Conservation (phyloP, 2,329 filamentous ascomycete species). For the Neurospora sp. region DNA sequence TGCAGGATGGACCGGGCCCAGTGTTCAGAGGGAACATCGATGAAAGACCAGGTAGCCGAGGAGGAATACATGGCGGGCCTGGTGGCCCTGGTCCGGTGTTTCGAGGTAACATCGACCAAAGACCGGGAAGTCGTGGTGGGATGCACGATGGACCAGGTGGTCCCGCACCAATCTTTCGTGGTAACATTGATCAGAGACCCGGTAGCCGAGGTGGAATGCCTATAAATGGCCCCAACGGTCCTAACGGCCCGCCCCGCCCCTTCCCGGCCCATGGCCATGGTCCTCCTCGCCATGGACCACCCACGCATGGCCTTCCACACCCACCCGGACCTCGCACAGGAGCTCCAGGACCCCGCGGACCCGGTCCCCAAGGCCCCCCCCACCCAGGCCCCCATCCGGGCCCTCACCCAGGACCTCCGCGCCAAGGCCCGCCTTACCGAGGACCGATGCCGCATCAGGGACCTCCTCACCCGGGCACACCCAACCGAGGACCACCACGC, state of each 20-base stretch:
- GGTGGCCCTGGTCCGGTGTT: background rate
- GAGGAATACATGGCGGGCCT: conserved; percentile 1
- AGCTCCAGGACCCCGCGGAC: background rate
- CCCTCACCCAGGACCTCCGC: conserved; percentile 1
- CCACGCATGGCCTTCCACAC: conserved; percentile 16
- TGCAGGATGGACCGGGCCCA: conserved; percentile 1
- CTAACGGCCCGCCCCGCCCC: background rate
- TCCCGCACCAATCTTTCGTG: background rate
- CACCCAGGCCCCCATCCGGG: conserved; percentile 8
- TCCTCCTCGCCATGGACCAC: conserved; percentile 16
- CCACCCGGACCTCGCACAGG: background rate
- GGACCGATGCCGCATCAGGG: conserved; percentile 1
- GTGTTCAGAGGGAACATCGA: conserved; percentile 13
- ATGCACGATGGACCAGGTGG: background rate
- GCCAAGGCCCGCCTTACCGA: conserved; percentile 1
- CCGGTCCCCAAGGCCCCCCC: background rate
- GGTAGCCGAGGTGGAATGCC: conserved; percentile 9
- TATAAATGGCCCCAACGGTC: background rate
- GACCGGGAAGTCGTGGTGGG: conserved; percentile 1
- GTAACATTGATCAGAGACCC: conserved; percentile 7
- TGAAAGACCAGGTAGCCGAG: background rate
- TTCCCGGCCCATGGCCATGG: conserved; percentile 10
- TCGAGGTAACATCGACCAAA: background rate
- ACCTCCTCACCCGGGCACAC: conserved; percentile 1
- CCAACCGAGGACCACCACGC: background rate